phyloP scores from a whole-genome alignment of 257 asterid species.

The Fraxinus anomala region DNA sequence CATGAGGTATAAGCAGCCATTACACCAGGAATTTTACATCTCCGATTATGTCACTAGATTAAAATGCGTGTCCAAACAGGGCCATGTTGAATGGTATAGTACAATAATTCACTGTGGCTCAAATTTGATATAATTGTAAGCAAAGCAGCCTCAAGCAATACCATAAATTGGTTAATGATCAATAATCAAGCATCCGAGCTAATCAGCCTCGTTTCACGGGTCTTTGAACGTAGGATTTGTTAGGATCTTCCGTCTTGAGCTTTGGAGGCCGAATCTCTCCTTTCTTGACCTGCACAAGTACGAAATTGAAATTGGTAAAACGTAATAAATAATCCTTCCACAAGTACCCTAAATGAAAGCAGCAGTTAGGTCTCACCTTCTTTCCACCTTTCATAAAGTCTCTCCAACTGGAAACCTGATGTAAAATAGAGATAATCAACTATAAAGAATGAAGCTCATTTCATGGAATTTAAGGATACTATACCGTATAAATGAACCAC shows the following conservation, averaged over 20 bases:
- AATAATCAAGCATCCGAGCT: not conserved
- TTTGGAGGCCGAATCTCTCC: conserved; percentile 98
- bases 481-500: not conserved
- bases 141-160: conserved; percentile 21
- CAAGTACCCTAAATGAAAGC: not conserved
- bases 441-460: not conserved
- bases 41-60: not conserved
- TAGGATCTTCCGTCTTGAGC: conserved; percentile 97
- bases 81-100: not conserved
- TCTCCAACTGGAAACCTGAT: conserved; percentile 98
- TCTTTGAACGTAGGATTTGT: conserved; percentile 94
- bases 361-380: conserved; percentile 51
- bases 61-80: not conserved
- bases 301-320: not conserved
- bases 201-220: conserved; percentile 76
- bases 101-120: not conserved
- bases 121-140: not conserved
- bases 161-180: not conserved
- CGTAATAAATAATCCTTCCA: not conserved
- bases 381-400: conserved; percentile 98
- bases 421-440: not conserved
- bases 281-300: conserved; percentile 64
- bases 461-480: not conserved
- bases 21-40: not conserved
- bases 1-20: not conserved